Evolutionary conservation across 2,329 filamentous ascomycete genomes (phyloP), one percentile per base, ranked within the genome.

Genomic region (Ophiobolus disseminans): DNA sequence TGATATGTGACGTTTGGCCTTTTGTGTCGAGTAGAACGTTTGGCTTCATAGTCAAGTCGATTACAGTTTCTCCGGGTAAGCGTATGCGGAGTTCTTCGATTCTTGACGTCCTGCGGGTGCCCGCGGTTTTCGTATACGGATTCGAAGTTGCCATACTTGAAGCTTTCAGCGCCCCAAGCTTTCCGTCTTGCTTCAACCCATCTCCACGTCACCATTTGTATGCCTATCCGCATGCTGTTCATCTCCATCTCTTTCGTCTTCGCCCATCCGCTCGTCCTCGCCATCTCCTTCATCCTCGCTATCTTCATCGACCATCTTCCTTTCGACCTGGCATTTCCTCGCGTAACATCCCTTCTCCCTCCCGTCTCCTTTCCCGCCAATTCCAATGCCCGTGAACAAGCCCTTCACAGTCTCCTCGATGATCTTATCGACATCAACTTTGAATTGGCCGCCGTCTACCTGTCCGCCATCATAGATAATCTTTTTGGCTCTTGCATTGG

Each of bases 281-380:
- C 32, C 16, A 14, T 9, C 17, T 5, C 21, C 26, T 17, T 55
- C 49, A 10, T 53, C 54, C 31, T 64, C 59, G 19, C 55, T 56
- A 22, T 63, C 62, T 37, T 65, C 62, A 19, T 65, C 62, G 5
- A 65, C 39, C 17, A 59, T 50, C n/a, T 58, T 60, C 7, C 52
- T 41, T 21, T 65, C 62, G 4, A 65, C 62, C 40, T 60, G 58
- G 34, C 60, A 63, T 25, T 62, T 65, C 14, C 58, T 45, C 25
- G 62, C 62, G 42, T 59, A 65, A 40, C 56, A 62, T 8, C 44
- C 37, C 2, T 44, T 46, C 2, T 50, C 31, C 7, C 44, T 46
- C 5, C 38, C 23, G 16, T 48, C 52, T 8, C 54, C 50, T 10
- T 50, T 54, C 5, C 55, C 58, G 9, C 58, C 58, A 1, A 63